A percentile compares a stretch with the other conserved stretches of the same genome.
Evolutionary conservation across 1,284 basidiomycete genomes (phyloP).

Genomic region (Pascua sp.): DNA sequence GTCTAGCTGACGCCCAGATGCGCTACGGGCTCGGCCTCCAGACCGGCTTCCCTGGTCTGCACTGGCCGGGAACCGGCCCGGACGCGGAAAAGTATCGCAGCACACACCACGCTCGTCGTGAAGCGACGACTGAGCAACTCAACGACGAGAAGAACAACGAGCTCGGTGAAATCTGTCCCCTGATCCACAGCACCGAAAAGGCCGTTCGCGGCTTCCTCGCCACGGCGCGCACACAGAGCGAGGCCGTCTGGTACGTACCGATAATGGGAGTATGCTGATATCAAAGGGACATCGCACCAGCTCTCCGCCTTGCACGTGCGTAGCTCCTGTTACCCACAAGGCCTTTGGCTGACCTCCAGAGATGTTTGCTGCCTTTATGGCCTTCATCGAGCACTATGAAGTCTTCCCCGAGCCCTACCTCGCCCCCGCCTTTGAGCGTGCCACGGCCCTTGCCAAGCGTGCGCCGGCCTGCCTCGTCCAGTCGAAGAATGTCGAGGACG

Average conservation of each 20-base stretch:
- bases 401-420: slow-evolving; percentile 29
- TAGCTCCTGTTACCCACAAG: background rate
- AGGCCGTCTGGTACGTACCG: slow-evolving; percentile 14
- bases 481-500: slow-evolving; percentile 31
- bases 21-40: slow-evolving; percentile 28
- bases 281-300: slow-evolving; percentile 32
- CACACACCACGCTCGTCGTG: background rate
- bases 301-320: slow-evolving; percentile 29
- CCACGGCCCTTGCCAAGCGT: slow-evolving; percentile 25
- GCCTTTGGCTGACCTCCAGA: slow-evolving; percentile 8
- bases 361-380: slow-evolving; percentile 35
- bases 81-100: slow-evolving; percentile 12
- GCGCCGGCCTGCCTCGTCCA: slow-evolving; percentile 19
- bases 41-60: slow-evolving; percentile 18
- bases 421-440: slow-evolving; percentile 12
- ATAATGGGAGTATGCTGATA: background rate
- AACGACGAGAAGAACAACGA: slow-evolving; percentile 1
- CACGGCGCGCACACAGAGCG: slow-evolving; percentile 30
- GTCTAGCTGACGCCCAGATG: slow-evolving; percentile 20
- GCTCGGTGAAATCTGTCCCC: slow-evolving; percentile 29
- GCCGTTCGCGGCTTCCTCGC: slow-evolving; percentile 39
- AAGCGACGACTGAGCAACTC: background rate
- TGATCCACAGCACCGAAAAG: slow-evolving; percentile 28
- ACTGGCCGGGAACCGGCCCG: slow-evolving; percentile 33
- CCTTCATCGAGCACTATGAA: slow-evolving; percentile 27